A percentile compares a stretch with the other conserved stretches of the same genome.
phyloP scores from a whole-genome alignment of 2,329 filamentous ascomycete genomes.

The Penicillium sclerotigenum region DNA sequence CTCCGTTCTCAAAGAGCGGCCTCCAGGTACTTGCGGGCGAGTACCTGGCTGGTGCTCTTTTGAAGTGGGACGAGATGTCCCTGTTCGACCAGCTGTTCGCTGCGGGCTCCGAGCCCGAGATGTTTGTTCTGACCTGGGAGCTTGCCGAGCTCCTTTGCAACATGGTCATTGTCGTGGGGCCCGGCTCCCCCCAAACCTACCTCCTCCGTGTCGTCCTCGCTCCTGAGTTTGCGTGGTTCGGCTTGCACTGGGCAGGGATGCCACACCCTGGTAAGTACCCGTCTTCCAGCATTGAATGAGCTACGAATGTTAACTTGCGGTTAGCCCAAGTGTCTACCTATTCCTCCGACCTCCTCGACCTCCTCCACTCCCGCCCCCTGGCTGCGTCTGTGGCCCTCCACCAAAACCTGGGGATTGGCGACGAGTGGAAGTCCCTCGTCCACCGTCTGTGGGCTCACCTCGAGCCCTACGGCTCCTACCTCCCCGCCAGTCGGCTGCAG shows the following conservation, averaged over 20 bases:
- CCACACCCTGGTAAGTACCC: not conserved
- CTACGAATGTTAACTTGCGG: not conserved
- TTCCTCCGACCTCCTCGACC: not conserved
- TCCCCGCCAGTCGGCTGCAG: not conserved
- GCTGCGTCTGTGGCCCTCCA: not conserved
- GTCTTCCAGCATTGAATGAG: not conserved
- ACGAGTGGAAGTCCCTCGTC: not conserved
- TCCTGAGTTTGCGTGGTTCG: slow-evolving; percentile 9
- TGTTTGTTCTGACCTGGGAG: not conserved
- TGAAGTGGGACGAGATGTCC: not conserved
- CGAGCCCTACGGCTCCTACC: not conserved
- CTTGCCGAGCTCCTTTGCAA: slow-evolving; percentile 1
- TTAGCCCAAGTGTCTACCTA: not conserved
- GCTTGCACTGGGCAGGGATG: slow-evolving; percentile 6
- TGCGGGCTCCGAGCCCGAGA: not conserved
- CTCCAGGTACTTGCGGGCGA: slow-evolving; percentile 4
- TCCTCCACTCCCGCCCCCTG: not conserved
- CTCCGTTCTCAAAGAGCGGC: not conserved
- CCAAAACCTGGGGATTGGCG: not conserved
- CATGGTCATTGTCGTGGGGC: slow-evolving; percentile 8
- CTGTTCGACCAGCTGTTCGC: slow-evolving; percentile 2
- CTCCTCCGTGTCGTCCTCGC: slow-evolving; percentile 5
- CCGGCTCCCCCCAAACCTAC: not conserved
- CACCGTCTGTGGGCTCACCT: not conserved
- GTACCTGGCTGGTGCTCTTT: not conserved